These are phyloP conservation scores for Paramarasmius palmivorus DNA, from an alignment of 1,284 basidiomycete species.

Conservation along the genomic window DNA sequence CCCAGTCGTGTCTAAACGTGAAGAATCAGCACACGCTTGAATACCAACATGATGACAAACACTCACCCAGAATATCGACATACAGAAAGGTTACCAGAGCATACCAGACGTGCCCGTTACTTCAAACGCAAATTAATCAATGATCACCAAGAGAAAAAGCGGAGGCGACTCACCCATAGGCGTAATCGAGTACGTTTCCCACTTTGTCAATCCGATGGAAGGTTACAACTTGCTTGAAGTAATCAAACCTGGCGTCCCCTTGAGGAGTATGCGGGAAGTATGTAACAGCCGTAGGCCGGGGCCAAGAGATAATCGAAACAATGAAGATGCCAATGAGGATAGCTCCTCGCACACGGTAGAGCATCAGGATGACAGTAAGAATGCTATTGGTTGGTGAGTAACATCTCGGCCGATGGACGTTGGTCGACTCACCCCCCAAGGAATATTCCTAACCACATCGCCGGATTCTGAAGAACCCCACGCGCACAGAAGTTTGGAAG, in stretches of 20 bases:
- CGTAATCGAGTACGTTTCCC: no score
- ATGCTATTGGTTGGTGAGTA: conserved; percentile 42
- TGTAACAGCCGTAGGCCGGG: conserved; percentile 77
- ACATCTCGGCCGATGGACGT: background rate
- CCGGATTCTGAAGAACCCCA: conserved; percentile 72
- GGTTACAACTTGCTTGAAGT: conserved; percentile 85
- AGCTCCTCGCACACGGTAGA: conserved; percentile 86
- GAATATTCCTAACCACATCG: conserved; percentile 90
- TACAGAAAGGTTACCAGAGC: conserved; percentile 88
- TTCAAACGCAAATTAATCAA: no score
- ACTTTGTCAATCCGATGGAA: conserved; percentile 67
- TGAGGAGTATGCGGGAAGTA: conserved; percentile 74
- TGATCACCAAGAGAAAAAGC: no score
- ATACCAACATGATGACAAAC: background rate
- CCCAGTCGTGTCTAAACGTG: conserved; percentile 41
- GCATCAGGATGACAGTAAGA: conserved; percentile 75
- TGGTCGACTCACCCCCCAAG: conserved; percentile 73
- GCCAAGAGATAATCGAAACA: conserved; percentile 87
- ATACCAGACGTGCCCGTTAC: conserved; percentile 82
- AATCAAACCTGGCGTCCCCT: conserved; percentile 79
- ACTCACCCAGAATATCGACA: conserved; percentile 78
- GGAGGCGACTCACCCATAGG: no score
- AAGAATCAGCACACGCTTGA: background rate
- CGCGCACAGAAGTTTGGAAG: conserved; percentile 63
- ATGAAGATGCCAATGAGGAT: conserved; percentile 84